Conservation (phyloP, 2,329 filamentous ascomycete genomes). For the Trichoderma sp. region DNA sequence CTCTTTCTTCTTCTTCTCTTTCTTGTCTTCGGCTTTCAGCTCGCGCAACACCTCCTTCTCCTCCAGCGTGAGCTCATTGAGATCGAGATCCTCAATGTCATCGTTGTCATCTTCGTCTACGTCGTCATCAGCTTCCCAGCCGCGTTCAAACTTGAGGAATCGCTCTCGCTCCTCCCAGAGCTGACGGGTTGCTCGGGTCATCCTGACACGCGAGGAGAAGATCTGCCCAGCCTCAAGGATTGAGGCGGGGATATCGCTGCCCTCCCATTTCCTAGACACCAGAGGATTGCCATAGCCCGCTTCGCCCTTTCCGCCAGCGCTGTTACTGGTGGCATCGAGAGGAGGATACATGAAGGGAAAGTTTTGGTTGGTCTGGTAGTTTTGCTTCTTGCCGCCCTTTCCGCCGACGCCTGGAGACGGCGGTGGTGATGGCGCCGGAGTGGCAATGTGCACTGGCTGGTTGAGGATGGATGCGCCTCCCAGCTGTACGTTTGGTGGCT, state of each 20-base stretch:
- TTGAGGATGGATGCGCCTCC: slow-evolving; percentile 81
- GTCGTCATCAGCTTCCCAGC: slow-evolving; percentile 66
- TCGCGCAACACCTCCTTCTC: slow-evolving; percentile 49
- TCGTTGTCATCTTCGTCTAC: slow-evolving; percentile 44
- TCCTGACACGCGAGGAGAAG: slow-evolving; percentile 86
- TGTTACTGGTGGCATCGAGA: slow-evolving; percentile 84
- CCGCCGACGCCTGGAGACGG: slow-evolving; percentile 85
- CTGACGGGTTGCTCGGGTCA: slow-evolving; percentile 88
- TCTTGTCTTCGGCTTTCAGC: slow-evolving; percentile 43
- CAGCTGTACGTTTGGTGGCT: slow-evolving; percentile 55
- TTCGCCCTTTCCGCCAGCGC: slow-evolving; percentile 83
- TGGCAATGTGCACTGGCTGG: slow-evolving; percentile 98
- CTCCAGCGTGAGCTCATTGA: slow-evolving; percentile 48
- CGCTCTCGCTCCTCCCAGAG: slow-evolving; percentile 91
- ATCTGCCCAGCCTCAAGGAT: slow-evolving; percentile 93
- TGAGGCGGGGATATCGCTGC: slow-evolving; percentile 89
- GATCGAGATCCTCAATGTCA: slow-evolving; percentile 52
- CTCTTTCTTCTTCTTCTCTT: slow-evolving; percentile 37
- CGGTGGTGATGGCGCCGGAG: slow-evolving; percentile 90
- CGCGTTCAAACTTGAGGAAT: slow-evolving; percentile 89
- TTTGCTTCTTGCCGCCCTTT: slow-evolving; percentile 97
- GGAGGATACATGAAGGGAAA: slow-evolving; percentile 98
- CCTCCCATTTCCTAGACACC: slow-evolving; percentile 86
- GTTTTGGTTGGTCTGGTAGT: slow-evolving; percentile 98
- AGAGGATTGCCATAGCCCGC: slow-evolving; percentile 78